phyloP scores from a whole-genome alignment of 2,329 filamentous ascomycete genomes.

The Huntiella bhutanensis region DNA sequence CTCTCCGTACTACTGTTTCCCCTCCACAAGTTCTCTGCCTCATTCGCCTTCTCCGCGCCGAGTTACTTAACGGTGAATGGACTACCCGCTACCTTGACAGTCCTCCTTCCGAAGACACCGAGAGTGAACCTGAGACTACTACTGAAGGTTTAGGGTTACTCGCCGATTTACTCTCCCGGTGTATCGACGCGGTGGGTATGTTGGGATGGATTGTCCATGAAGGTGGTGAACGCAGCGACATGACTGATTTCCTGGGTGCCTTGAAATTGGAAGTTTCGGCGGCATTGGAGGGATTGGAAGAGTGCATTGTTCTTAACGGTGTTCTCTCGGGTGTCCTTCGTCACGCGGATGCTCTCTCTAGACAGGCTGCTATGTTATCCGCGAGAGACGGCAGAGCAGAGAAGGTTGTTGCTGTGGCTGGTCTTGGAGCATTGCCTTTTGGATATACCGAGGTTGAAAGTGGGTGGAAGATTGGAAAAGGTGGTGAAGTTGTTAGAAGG shows the following conservation, averaged over 20 bases:
- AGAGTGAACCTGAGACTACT: slow-evolving; percentile 24
- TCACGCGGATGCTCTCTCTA: slow-evolving; percentile 28
- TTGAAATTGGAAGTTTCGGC: slow-evolving; percentile 52
- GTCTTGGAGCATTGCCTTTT: slow-evolving; percentile 39
- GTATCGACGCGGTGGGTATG: slow-evolving; percentile 56
- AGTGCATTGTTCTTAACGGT: slow-evolving; percentile 45
- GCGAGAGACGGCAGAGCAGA: neutral
- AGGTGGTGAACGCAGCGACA: neutral
- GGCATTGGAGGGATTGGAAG: slow-evolving; percentile 52
- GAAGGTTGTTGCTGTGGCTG: neutral
- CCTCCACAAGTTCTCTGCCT: slow-evolving; percentile 52
- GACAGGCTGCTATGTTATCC: slow-evolving; percentile 9
- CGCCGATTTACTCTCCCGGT: slow-evolving; percentile 50
- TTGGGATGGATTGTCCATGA: slow-evolving; percentile 53
- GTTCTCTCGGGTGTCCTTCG: slow-evolving; percentile 47
- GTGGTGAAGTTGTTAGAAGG: slow-evolving; percentile 51
- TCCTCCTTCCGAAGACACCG: slow-evolving; percentile 21
- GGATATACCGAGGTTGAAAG: slow-evolving; percentile 32
- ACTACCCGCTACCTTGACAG: slow-evolving; percentile 49
- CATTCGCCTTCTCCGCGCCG: slow-evolving; percentile 52
- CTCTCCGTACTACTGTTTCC: slow-evolving; percentile 42
- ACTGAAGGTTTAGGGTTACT: slow-evolving; percentile 54
- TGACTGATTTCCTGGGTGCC: slow-evolving; percentile 40
- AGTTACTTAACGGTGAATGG: slow-evolving; percentile 59
- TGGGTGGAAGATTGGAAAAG: slow-evolving; percentile 39